These are phyloP conservation scores for Aaosphaeria arxii DNA, from an alignment of 2,329 filamentous ascomycete species.

Conservation along the genomic window DNA sequence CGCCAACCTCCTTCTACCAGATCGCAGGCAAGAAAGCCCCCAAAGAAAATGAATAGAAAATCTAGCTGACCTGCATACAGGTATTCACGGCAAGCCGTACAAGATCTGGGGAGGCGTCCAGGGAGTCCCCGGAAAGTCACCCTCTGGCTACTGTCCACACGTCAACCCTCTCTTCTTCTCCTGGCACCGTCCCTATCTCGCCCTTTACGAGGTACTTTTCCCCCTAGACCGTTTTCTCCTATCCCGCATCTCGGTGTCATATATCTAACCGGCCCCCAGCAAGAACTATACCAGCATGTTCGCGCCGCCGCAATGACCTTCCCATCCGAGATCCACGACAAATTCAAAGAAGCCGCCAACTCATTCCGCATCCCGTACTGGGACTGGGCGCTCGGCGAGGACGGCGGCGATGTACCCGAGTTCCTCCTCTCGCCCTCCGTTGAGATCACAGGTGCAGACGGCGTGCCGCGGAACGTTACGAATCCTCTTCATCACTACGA, in stretches of 20 bases:
- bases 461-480: conserved; percentile 9
- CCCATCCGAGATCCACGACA: neutral
- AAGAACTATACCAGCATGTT: conserved; percentile 5
- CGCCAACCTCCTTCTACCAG: conserved; percentile 71
- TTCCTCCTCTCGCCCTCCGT: conserved; percentile 18
- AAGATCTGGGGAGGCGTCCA: conserved; percentile 30
- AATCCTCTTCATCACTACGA: conserved; percentile 30
- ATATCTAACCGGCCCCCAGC: too few relatives aligned
- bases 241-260: too few relatives aligned
- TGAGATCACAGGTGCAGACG: conserved; percentile 14
- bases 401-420: conserved; percentile 18
- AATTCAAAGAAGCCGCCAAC: conserved; percentile 7
- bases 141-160: conserved; percentile 71
- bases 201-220: conserved; percentile 55
- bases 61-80: conserved; percentile 7
- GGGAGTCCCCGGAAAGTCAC: conserved; percentile 28
- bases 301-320: conserved; percentile 5
- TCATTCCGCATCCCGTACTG: conserved; percentile 11
- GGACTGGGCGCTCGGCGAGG: conserved; percentile 12
- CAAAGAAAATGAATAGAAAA: too few relatives aligned
- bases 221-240: neutral
- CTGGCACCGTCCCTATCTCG: conserved; percentile 82
- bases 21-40: conserved; percentile 60
- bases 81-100: conserved; percentile 36
- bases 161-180: conserved; percentile 72